Evolutionary conservation across 805 yeast genomes (phyloP), one percentile per base, ranked within the genome.

Genomic region (Saturnispora dispora): DNA sequence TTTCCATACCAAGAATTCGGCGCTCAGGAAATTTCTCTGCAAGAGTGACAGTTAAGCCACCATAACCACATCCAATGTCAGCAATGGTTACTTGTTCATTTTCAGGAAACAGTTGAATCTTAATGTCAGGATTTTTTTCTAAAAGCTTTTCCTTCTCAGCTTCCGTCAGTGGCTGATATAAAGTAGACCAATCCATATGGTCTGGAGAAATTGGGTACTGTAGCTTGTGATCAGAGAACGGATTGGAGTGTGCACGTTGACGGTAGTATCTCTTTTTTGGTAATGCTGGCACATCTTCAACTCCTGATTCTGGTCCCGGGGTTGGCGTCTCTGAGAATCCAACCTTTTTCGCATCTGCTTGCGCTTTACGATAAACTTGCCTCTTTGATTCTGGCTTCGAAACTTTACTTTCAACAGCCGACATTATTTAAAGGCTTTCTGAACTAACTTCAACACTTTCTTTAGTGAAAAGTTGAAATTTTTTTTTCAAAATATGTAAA

Each of bases 61-160:
- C 99, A 66, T 87, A 93, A 1, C 99, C 99, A 71, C 99, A 93
- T 8, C 99, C 99, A 53, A 93, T 79, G 65, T 93, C 99, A 4
- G 98, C 98, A 49, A 93, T 84, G 51, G 87, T 89, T 20, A 89
- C 96, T 5, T 41, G 44, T 27, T 27, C 35, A 15, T 48, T 40
- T 18, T 32, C 51, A 18, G 46, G 35, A 39, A 40, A 48, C 5
- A 39, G 46, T 18, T 42, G 41, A 27, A 48, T 43, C 25, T 74
- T 60, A 46, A 74, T 71, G 11, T 70, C 65, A 15, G 50, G 47
- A 73, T 80, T 69, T 47, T 70, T 56, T 36, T 48, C 47, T 20
- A 48, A 37, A 15, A 48, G 35, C 28, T 43, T 48, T 4, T 61
- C 61, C 41, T 69, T 71, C 10, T 52, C 54, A 59, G 76, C 76